A percentile compares a stretch with the other conserved stretches of the same genome.
Conservation (phyloP, 2,329 filamentous ascomycete genomes). For the Penicillium sp. region DNA sequence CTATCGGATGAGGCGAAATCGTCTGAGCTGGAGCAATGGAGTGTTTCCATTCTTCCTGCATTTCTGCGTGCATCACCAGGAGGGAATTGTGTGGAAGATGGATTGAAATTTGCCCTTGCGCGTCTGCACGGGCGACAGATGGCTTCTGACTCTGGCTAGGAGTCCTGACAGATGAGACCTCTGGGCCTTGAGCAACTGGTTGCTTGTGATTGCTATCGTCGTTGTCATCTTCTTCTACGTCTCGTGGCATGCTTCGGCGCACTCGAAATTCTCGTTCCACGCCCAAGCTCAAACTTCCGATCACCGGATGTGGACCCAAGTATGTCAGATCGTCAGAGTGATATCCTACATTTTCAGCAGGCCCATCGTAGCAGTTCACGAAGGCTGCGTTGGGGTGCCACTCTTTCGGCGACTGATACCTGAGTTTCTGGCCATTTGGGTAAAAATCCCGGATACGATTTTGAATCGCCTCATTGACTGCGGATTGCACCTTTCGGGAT, state of each 20-base stretch:
- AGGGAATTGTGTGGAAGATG: conserved; percentile 92
- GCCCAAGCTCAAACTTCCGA: conserved; percentile 83
- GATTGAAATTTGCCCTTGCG: conserved; percentile 81
- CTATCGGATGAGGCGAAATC: conserved; percentile 77
- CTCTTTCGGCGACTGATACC: conserved; percentile 63
- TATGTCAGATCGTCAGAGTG: conserved; percentile 93
- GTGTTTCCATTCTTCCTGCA: conserved; percentile 98
- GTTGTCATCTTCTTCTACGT: conserved; percentile 43
- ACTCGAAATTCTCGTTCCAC: conserved; percentile 92
- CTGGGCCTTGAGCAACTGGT: conserved; percentile 12
- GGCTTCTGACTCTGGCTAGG: conserved; percentile 19
- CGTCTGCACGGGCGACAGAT: conserved; percentile 45
- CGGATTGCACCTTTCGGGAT: conserved; percentile 62
- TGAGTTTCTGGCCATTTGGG: conserved; percentile 65
- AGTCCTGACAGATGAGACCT: conserved; percentile 17
- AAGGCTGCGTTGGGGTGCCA: conserved; percentile 90
- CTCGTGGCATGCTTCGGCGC: conserved; percentile 61
- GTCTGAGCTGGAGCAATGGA: conserved; percentile 66
- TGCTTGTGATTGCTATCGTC: neutral
- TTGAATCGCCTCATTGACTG: conserved; percentile 73
- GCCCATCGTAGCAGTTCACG: conserved; percentile 88
- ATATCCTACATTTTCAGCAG: conserved; percentile 77
- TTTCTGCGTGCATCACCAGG: conserved; percentile 92
- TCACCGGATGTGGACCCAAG: conserved; percentile 78
- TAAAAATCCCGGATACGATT: conserved; percentile 64